Conservation (phyloP, 306 rosid species). For the Quercus glauca region DNA sequence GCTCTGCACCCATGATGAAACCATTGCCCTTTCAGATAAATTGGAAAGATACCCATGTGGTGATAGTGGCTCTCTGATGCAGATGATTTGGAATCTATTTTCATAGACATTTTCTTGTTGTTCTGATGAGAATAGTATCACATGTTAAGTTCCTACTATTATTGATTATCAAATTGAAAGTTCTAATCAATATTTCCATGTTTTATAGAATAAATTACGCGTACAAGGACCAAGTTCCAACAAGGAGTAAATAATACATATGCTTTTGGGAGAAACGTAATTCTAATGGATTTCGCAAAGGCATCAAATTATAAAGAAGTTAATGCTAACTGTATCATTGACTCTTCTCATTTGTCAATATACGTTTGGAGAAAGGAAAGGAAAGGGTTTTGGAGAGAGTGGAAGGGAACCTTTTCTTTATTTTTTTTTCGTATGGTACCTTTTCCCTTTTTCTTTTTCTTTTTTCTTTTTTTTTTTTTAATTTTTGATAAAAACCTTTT, state of each 20-base stretch:
- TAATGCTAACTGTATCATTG: conserved; percentile 1
- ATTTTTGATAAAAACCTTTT: too few species aligned
- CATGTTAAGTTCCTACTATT: background rate
- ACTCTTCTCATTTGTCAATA: conserved; percentile 7
- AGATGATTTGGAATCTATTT: too few species aligned
- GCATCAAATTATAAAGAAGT: background rate
- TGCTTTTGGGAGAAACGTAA: background rate
- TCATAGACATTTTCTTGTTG: conserved; percentile 10
- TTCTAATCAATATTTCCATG: background rate
- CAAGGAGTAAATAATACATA: background rate
- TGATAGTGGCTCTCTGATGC: conserved; percentile 41
- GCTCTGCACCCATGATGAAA: conserved; percentile 54
- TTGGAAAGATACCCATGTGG: conserved; percentile 58
- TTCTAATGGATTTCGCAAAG: background rate
- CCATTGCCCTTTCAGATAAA: conserved; percentile 55
- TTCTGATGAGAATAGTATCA: conserved; percentile 34
- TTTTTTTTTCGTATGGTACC: too few species aligned
- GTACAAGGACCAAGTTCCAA: background rate
- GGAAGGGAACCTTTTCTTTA: too few species aligned
- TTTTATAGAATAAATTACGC: background rate
- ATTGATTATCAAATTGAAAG: background rate
- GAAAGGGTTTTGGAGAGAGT: too few species aligned
- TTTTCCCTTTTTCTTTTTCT: too few species aligned
- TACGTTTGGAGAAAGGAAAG: too few species aligned
- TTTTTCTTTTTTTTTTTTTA: too few species aligned